Base-by-base conservation (phyloP, 768 basidiomycete genomes). In the Glaciozyma martinii region DNA sequence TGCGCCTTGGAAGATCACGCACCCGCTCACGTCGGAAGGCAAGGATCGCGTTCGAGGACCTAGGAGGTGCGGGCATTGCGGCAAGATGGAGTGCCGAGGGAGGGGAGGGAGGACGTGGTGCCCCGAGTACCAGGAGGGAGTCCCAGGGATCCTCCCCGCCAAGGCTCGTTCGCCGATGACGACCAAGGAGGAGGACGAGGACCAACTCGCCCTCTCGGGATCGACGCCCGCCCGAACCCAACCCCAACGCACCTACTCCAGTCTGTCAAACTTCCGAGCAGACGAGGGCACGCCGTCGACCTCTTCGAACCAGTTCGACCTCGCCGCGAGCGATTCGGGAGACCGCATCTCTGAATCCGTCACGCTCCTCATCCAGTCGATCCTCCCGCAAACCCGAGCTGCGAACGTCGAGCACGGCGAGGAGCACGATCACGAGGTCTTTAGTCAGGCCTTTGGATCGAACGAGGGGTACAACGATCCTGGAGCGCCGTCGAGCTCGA, bases 1-100 rank as follows among this genome's bases (percentile, higher is more conserved):
- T 10, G 50, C 50, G 27, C 23, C n/a, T 3, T 52, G 50, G 50
- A 52, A 52, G 50, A 52, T 52, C 27, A 52, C 50, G n/a, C n/a
- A 52, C 50, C 50, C 50, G 18, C 50, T 52, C 25, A 52, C 50
- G 50, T 16, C n/a, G 8, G 50, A 52, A 25, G 50, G 50, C 25
- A 52, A 52, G 50, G 50, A 25, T 25, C n/a, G 50, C 25, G 27
- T 29, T 5, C 23, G 50, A 25, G 50, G 50, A n/a, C 50, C 50
- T 25, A 52, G 50, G 27, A 52, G 25, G 50, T 52, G 50, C 50
- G 50, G 50, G 15, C 50, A 52, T 25, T 52, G 50, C 50, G 50
- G 50, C 25, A 52, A 52, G 50, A n/a, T 25, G 15, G 50, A 52
- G 50, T 52, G 50, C 27, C 23, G 50, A 16, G 50, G 50, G n/a